phyloP scores from a whole-genome alignment of 2,329 filamentous ascomycete species.

The Colletotrichum euphorbiae region DNA sequence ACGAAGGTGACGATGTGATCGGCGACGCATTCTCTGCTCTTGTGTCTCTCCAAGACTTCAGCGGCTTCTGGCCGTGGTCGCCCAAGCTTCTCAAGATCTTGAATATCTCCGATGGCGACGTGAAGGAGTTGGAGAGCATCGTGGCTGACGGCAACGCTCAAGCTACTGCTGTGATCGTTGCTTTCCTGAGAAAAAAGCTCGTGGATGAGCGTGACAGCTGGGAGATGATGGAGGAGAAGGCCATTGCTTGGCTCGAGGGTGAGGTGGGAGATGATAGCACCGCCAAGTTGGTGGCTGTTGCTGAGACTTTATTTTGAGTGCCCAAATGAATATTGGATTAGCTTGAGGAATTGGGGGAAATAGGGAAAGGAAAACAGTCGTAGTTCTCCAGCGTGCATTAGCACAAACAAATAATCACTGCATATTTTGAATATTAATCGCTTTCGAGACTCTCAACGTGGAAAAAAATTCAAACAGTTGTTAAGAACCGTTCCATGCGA shows the following conservation, averaged over 20 bases:
- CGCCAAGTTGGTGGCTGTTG: not conserved
- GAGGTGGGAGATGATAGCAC: not conserved
- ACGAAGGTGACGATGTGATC: slow-evolving; percentile 14
- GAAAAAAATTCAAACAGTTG: too few species aligned
- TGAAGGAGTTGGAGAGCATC: too few species aligned
- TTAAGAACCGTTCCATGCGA: too few species aligned
- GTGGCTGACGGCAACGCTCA: too few species aligned
- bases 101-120: too few species aligned
- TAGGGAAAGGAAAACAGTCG: not conserved
- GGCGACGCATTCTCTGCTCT: slow-evolving; percentile 54
- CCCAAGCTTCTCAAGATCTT: slow-evolving; percentile 44
- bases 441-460: too few species aligned
- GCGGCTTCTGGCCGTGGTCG: slow-evolving; percentile 63
- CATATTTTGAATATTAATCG: too few species aligned
- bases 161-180: slow-evolving; percentile 56
- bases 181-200: slow-evolving; percentile 60
- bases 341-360: not conserved
- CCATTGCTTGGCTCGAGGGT: slow-evolving; percentile 59
- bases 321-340: not conserved
- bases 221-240: slow-evolving; percentile 74
- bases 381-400: too few species aligned
- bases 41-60: slow-evolving; percentile 66
- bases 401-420: too few species aligned
- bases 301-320: not conserved
- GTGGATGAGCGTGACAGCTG: slow-evolving; percentile 64